phyloP scores from a whole-genome alignment of 805 yeast genomes.

The Candida vartiovaarae region DNA sequence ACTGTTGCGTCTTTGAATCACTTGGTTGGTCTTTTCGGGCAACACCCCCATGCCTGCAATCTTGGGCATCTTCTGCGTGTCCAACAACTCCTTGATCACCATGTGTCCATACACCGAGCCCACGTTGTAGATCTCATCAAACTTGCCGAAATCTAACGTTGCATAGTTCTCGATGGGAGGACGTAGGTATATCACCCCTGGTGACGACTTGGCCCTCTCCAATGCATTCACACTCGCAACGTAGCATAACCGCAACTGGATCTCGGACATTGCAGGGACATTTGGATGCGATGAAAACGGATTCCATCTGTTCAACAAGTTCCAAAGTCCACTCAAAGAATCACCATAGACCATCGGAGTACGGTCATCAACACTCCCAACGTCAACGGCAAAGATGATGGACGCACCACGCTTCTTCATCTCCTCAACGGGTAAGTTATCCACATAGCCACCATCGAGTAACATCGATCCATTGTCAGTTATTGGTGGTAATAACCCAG shows the following conservation, averaged over 20 bases:
- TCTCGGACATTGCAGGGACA: conserved; percentile 91
- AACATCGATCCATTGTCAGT: conserved; percentile 89
- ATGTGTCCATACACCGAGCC: conserved; percentile 70
- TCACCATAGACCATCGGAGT: conserved; percentile 91
- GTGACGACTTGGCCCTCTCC: conserved; percentile 75
- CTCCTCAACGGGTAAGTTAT: conserved; percentile 85
- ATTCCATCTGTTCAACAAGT: conserved; percentile 75
- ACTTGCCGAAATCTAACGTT: conserved; percentile 86
- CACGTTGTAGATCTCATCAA: conserved; percentile 79
- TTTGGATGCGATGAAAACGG: conserved; percentile 84
- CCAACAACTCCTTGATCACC: conserved; percentile 44
- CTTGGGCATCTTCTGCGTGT: conserved; percentile 48
- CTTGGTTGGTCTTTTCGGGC: conserved; percentile 25
- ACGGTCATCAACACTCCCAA: conserved; percentile 89
- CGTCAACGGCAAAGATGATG: conserved; percentile 87
- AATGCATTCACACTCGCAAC: conserved; percentile 93
- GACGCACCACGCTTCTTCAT: conserved; percentile 89
- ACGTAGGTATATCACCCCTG: conserved; percentile 80
- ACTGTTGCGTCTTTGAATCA: conserved; percentile 55
- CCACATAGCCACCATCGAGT: conserved; percentile 93
- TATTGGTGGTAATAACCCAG: conserved; percentile 86
- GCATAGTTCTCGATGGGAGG: conserved; percentile 94
- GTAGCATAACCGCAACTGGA: conserved; percentile 86
- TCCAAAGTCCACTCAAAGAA: conserved; percentile 90
- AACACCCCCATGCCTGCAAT: conserved; percentile 46